A percentile compares a stretch with the other conserved stretches of the same genome.
phyloP scores from a whole-genome alignment of 2,329 filamentous ascomycete genomes.

The Rugonectria rugulosa region DNA sequence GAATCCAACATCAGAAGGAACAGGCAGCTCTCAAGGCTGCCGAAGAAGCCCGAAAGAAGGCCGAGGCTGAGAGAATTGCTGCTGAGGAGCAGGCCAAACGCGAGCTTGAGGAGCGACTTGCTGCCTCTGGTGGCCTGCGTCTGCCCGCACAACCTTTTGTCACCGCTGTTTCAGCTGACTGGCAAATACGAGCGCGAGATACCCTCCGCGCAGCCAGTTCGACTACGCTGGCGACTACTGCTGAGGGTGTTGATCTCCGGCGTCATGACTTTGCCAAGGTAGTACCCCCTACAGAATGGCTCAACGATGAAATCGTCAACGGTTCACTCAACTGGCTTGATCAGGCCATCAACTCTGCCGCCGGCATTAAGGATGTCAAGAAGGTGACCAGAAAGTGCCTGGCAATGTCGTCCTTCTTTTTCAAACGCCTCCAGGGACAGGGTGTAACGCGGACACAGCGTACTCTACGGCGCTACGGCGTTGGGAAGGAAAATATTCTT shows the following conservation, averaged over 20 bases:
- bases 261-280: slow-evolving; percentile 70
- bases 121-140: slow-evolving; percentile 42
- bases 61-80: slow-evolving; percentile 34
- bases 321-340: slow-evolving; percentile 69
- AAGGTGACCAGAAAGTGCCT: slow-evolving; percentile 64
- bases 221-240: slow-evolving; percentile 52
- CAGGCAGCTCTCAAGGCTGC: slow-evolving; percentile 33
- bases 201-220: slow-evolving; percentile 46
- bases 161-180: slow-evolving; percentile 37
- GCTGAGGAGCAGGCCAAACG: slow-evolving; percentile 34
- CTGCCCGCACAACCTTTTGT: slow-evolving; percentile 39
- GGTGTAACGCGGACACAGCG: slow-evolving; percentile 58
- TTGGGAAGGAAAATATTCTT: slow-evolving; percentile 68
- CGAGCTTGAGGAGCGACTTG: slow-evolving; percentile 40
- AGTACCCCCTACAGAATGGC: slow-evolving; percentile 65
- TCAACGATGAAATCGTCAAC: slow-evolving; percentile 81
- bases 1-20: slow-evolving; percentile 36
- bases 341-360: slow-evolving; percentile 62
- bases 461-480: slow-evolving; percentile 64
- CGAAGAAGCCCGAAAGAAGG: slow-evolving; percentile 38
- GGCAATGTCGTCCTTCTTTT: slow-evolving; percentile 73
- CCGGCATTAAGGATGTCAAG: slow-evolving; percentile 58
- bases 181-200: slow-evolving; percentile 35
- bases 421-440: slow-evolving; percentile 57
- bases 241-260: slow-evolving; percentile 58